phyloP scores from a whole-genome alignment of 805 yeast species.

The Wickerhamia fluorescens region DNA sequence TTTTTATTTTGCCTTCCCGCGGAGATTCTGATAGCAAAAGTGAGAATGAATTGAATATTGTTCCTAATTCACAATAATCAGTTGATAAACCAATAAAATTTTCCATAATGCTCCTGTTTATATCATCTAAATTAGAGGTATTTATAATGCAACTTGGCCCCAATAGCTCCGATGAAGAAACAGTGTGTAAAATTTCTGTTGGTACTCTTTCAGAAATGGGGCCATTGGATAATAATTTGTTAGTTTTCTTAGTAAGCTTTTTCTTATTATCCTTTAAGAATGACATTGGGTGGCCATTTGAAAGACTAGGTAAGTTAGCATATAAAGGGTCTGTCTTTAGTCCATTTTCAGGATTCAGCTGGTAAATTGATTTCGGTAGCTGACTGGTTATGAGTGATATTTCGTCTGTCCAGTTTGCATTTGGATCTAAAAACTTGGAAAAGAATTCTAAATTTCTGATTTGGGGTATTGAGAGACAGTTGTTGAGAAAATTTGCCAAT shows the following conservation, averaged over 20 bases:
- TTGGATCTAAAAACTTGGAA: slow-evolving; percentile 77
- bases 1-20: slow-evolving; percentile 11
- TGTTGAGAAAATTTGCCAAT: slow-evolving; percentile 68
- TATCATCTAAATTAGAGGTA: slow-evolving; percentile 46
- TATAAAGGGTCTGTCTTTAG: slow-evolving; percentile 29
- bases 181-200: too few relatives aligned
- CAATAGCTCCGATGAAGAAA: slow-evolving; percentile 1
- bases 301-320: slow-evolving; percentile 27
- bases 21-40: slow-evolving; percentile 25
- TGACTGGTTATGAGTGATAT: slow-evolving; percentile 28
- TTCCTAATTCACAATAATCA: slow-evolving; percentile 72
- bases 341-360: slow-evolving; percentile 41
- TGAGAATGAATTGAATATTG: slow-evolving; percentile 46
- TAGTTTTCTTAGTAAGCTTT: slow-evolving; percentile 18
- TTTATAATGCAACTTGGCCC: slow-evolving; percentile 10
- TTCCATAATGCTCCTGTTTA: slow-evolving; percentile 47
- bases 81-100: slow-evolving; percentile 53
- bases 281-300: slow-evolving; percentile 19
- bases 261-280: slow-evolving; percentile 27
- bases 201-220: slow-evolving; percentile 1
- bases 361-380: slow-evolving; percentile 33
- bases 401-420: slow-evolving; percentile 76
- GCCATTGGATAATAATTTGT: slow-evolving; percentile 9
- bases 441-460: slow-evolving; percentile 58
- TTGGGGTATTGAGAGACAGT: slow-evolving; percentile 55